Conservation (phyloP, 169 alveolate genomes). For the Neospora caninum region DNA sequence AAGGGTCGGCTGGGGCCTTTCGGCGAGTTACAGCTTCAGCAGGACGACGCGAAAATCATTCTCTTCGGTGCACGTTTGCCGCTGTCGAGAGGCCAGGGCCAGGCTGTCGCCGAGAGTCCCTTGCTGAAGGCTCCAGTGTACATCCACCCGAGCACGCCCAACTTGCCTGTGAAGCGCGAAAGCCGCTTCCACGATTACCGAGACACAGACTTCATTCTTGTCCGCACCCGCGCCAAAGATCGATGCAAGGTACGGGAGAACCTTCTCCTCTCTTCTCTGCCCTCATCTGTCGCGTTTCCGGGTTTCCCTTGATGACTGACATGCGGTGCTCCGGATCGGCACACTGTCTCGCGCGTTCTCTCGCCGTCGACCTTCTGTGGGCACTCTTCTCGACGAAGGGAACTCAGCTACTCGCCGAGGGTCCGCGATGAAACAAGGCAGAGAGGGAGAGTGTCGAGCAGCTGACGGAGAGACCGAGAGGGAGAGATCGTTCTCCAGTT, state of each 20-base stretch:
- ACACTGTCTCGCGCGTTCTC: not conserved
- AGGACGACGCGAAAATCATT: not conserved
- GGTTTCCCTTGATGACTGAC: not conserved
- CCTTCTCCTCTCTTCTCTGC: not conserved
- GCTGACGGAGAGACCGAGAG: too few species aligned
- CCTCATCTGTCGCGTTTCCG: not conserved
- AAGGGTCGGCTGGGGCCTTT: constrained; percentile 69
- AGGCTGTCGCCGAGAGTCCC: constrained; percentile 74
- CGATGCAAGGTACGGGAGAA: constrained; percentile 65
- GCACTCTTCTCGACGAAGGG: too few species aligned
- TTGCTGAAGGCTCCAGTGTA: constrained; percentile 77
- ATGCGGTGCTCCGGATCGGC: not conserved
- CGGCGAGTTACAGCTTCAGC: constrained; percentile 65
- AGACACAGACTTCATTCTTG: constrained; percentile 77
- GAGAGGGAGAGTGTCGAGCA: too few species aligned
- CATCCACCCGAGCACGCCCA: constrained; percentile 73
- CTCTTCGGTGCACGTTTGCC: constrained; percentile 28
- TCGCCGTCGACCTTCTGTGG: not conserved
- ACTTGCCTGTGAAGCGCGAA: constrained; percentile 54
- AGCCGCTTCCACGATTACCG: constrained; percentile 68
- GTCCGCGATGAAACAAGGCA: too few species aligned
- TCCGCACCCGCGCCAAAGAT: constrained; percentile 68
- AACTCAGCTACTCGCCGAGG: too few species aligned
- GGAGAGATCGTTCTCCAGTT: too few species aligned
- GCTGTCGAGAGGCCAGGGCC: constrained; percentile 55